phyloP scores from a whole-genome alignment of 805 yeast genomes.

The Tetrapisispora pingtungensis region DNA sequence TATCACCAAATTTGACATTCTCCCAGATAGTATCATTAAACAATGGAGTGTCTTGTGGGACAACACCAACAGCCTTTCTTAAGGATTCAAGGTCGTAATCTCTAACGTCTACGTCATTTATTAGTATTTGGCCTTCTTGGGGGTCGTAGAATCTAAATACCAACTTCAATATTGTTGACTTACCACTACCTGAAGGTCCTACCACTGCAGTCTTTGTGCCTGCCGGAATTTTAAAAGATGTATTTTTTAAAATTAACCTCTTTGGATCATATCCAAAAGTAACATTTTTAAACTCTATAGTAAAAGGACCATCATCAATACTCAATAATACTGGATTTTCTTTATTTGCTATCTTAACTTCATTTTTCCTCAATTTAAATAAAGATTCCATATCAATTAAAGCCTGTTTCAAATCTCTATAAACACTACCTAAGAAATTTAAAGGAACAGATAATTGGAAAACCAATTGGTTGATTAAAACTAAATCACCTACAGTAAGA shows the following conservation, averaged over 20 bases:
- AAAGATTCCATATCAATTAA: constrained; percentile 92
- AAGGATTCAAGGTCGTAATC: constrained; percentile 66
- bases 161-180: constrained; percentile 75
- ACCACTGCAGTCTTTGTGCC: constrained; percentile 90
- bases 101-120: constrained; percentile 83
- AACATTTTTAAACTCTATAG: constrained; percentile 81
- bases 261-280: constrained; percentile 87
- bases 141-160: constrained; percentile 89
- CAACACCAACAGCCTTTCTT: constrained; percentile 73
- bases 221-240: constrained; percentile 77
- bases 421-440: constrained; percentile 90
- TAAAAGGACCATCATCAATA: constrained; percentile 42
- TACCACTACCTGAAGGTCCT: constrained; percentile 95
- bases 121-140: constrained; percentile 58
- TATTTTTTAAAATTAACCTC: constrained; percentile 73
- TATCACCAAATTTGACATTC: constrained; percentile 77
- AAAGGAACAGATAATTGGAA: constrained; percentile 93
- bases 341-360: constrained; percentile 52
- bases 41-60: constrained; percentile 94
- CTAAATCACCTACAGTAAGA: constrained; percentile 89
- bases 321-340: constrained; percentile 52
- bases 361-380: constrained; percentile 72
- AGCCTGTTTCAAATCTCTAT: constrained; percentile 88
- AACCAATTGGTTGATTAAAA: constrained; percentile 87
- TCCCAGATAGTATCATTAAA: constrained; percentile 86